Evolutionary conservation across 306 rosid species (phyloP), one percentile per base, ranked within the genome.

Genomic region (Parietaria judaica): DNA sequence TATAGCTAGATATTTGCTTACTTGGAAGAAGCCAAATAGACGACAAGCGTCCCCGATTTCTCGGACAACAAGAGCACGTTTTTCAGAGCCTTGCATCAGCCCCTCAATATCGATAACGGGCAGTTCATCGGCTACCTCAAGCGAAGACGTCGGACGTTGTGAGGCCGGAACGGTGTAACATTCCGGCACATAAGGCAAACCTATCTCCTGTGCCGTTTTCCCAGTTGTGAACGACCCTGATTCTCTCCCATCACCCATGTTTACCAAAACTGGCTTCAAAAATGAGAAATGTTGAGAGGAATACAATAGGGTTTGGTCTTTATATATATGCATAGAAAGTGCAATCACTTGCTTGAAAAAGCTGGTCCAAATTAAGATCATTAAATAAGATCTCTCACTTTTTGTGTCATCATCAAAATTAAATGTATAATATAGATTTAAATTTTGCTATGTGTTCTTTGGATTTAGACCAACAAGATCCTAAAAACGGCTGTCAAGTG

Each of bases 21-120:
- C 82, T 23, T 80, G 79, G 57, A 84, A 78, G 79, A 80, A 84
- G 56, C 86, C 90, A 7, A 70, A 11, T 7, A 66, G 68, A 45
- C 45, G 77, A 66, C 79, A 80, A 5, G 77, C 76, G 2, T 63
- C 44, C 68, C 70, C 13, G 6, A 80, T 61, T 11, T 68, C 55
- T 63, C 71, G 56, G 14, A 73, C 56, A 34, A 54, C 66, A 15
- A n/a, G 6, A 8, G 65, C 48, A 46, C 76, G 75, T 57, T 66
- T 51, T 17, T 54, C 16, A 17, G 82, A 52, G 45, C 38, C 75
- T 14, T 68, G 54, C 62, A 46, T 70, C 11, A 80, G 65, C 11
- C 66, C 74, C 35, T 58, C 70, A 61, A 75, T 46, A 11, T 80
- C 84, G 56, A 83, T 58, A 8, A 60, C 63, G 36, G 86, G 78